Conservation (phyloP, 495 filamentous ascomycete genomes). For the Aspergillus olivimuriae region DNA sequence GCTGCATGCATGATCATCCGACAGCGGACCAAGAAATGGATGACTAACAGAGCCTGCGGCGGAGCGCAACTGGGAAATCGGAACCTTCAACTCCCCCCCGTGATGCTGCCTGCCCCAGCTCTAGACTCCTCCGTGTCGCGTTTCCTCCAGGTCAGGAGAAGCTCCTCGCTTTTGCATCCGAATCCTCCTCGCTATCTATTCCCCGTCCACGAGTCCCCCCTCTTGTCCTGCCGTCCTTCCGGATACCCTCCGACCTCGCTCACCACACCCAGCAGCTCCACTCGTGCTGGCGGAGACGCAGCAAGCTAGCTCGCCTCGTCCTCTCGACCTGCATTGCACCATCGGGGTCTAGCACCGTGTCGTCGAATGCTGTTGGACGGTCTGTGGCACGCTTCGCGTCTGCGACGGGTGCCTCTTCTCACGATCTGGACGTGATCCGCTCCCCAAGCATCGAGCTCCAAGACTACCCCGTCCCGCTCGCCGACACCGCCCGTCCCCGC, state of each 20-base stretch:
- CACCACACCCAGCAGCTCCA: neutral
- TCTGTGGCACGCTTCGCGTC: constrained; percentile 24
- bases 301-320: no score
- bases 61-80: no score
- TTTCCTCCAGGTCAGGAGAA: no score
- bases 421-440: constrained; percentile 20
- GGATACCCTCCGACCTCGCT: neutral
- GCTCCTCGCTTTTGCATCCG: no score
- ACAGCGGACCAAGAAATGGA: neutral
- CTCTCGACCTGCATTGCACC: neutral
- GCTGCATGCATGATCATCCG: no score
- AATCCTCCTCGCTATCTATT: neutral
- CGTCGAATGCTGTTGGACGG: constrained; percentile 22
- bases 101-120: no score
- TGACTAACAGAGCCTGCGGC: neutral
- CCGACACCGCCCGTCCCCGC: constrained; percentile 1
- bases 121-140: no score
- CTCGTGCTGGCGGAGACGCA: neutral
- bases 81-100: no score
- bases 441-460: constrained; percentile 12
- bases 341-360: constrained; percentile 12
- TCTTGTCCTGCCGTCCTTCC: no score
- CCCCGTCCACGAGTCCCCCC: no score
- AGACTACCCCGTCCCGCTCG: neutral
- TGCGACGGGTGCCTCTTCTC: constrained; percentile 21